These are phyloP conservation scores for Annona cherimola DNA, from an alignment of 164 flowering plant species.

Conservation along the genomic window DNA sequence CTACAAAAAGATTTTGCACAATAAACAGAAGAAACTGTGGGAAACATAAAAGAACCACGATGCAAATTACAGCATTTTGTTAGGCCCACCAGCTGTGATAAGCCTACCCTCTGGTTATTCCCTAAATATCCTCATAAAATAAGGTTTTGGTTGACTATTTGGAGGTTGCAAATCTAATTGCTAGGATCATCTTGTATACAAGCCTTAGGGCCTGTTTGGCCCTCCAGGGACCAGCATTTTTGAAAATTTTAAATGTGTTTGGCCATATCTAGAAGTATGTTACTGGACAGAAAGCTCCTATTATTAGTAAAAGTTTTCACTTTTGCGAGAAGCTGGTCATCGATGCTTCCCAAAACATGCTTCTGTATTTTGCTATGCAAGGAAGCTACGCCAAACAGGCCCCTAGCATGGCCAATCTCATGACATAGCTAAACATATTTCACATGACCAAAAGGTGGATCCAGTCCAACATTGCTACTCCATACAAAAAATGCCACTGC, in stretches of 20 bases:
- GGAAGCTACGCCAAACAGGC: too few species aligned
- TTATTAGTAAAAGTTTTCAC: too few species aligned
- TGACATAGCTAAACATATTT: neutral
- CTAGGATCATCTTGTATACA: neutral
- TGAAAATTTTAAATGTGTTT: too few species aligned
- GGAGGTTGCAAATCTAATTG: neutral
- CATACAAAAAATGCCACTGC: neutral
- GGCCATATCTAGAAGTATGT: too few species aligned
- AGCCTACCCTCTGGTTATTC: neutral
- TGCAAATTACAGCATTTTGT: neutral
- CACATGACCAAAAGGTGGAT: neutral
- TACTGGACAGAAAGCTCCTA: too few species aligned
- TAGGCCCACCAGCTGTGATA: neutral
- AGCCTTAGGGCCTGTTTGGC: neutral
- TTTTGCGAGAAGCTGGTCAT: too few species aligned
- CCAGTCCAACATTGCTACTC: neutral
- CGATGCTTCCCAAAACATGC: too few species aligned
- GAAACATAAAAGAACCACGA: neutral
- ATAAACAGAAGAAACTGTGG: neutral
- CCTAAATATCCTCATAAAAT: neutral
- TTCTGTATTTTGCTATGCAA: too few species aligned
- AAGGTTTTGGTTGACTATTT: neutral
- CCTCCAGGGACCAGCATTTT: too few species aligned
- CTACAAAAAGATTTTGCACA: constrained; percentile 28
- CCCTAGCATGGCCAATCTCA: neutral